These are phyloP conservation scores for Hanseniaspora osmophila DNA, from an alignment of 805 yeast genomes.

Conservation along the genomic window DNA sequence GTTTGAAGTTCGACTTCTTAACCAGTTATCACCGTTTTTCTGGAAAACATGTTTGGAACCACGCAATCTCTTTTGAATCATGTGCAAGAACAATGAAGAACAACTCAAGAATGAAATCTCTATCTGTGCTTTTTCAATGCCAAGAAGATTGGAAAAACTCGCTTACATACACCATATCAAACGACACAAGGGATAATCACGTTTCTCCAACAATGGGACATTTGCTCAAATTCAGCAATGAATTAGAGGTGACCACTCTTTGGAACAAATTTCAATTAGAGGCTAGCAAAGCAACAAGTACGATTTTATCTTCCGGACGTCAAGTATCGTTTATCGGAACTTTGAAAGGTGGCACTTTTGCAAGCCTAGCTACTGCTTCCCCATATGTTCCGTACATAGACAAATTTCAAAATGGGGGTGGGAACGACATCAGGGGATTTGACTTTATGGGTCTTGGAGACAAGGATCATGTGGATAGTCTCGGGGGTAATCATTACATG, in stretches of 20 bases:
- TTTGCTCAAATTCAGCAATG: constrained; percentile 14
- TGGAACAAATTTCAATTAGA: constrained; percentile 27
- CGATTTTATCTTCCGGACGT: constrained; percentile 13
- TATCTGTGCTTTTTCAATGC: constrained; percentile 41
- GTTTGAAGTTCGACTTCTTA: constrained; percentile 31
- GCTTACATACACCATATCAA: constrained; percentile 26
- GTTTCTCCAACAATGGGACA: constrained; percentile 35
- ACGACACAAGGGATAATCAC: constrained; percentile 29
- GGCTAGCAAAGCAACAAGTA: constrained; percentile 17
- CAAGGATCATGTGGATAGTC: constrained; percentile 34
- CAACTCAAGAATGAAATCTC: constrained; percentile 36
- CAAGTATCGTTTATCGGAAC: constrained; percentile 31
- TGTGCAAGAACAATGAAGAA: constrained; percentile 29
- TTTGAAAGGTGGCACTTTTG: constrained; percentile 42
- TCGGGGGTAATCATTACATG: constrained; percentile 55
- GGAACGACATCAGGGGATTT: constrained; percentile 58
- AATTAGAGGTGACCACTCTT: constrained; percentile 5
- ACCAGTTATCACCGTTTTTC: constrained; percentile 12
- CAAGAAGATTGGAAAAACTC: constrained; percentile 51
- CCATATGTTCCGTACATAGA: constrained; percentile 45
- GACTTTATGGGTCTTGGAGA: constrained; percentile 55
- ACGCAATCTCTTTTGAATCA: constrained; percentile 34
- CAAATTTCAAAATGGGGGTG: constrained; percentile 74
- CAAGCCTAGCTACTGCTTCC: constrained; percentile 26
- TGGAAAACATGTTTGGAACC: constrained; percentile 22